Percentiles rank a stretch among this genome's conserved stretches.
Evolutionary conservation across 192 early-diverging fungal species (phyloP).

Genomic region (Spizellomyces punctatus): DNA sequence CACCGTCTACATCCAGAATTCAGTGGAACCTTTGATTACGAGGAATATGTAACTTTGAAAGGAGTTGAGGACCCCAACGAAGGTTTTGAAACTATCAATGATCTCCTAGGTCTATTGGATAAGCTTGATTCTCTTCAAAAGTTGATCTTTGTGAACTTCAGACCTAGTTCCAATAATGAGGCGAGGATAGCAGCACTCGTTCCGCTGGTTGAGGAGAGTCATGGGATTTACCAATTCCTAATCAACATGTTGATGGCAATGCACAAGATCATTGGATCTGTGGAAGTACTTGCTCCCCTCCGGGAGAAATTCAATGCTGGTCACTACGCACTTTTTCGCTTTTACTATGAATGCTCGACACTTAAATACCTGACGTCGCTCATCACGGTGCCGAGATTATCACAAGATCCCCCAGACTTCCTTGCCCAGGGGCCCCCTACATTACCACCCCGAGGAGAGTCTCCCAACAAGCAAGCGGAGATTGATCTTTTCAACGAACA

Average conservation of each 20-base stretch:
- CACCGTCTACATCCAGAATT: slow-evolving; percentile 91
- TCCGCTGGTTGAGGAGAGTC: slow-evolving; percentile 94
- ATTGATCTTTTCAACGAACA: slow-evolving; percentile 34
- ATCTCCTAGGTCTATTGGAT: slow-evolving; percentile 90
- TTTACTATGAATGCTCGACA: slow-evolving; percentile 90
- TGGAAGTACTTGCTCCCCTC: slow-evolving; percentile 86
- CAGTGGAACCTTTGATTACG: slow-evolving; percentile 94
- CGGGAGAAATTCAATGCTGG: slow-evolving; percentile 82
- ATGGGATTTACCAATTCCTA: slow-evolving; percentile 94
- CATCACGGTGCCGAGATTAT: slow-evolving; percentile 84
- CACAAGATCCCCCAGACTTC: slow-evolving; percentile 81
- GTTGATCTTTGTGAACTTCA: slow-evolving; percentile 83
- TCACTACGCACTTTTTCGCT: slow-evolving; percentile 85
- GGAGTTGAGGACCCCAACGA: slow-evolving; percentile 97
- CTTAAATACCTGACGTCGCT: slow-evolving; percentile 91
- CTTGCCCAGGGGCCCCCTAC: slow-evolving; percentile 72
- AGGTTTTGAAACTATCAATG: slow-evolving; percentile 97
- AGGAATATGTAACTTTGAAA: slow-evolving; percentile 92
- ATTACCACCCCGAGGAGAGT: slow-evolving; percentile 51
- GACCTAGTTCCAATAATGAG: slow-evolving; percentile 83
- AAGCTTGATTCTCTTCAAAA: slow-evolving; percentile 91
- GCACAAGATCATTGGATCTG: slow-evolving; percentile 79
- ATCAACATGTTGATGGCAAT: slow-evolving; percentile 95
- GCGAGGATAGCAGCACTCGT: slow-evolving; percentile 93
- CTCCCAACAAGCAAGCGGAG: slow-evolving; percentile 49